Percentiles rank a stretch among this genome's conserved stretches.
Evolutionary conservation across 257 asterid species (phyloP).

Genomic region (Ehretia macrophylla): DNA sequence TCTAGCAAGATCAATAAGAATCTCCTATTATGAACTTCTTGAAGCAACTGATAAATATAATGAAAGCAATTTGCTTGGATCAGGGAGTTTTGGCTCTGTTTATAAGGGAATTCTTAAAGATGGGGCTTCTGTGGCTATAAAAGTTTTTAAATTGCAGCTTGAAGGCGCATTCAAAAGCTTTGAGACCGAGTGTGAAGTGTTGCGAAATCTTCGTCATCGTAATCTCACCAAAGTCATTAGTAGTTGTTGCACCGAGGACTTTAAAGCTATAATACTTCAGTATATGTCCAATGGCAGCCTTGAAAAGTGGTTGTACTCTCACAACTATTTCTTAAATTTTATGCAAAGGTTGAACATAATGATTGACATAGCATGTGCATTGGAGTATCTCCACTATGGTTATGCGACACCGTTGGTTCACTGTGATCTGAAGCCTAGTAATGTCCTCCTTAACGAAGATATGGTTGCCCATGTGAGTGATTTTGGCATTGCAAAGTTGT

Average conservation of each 20-base stretch:
- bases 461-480: background rate
- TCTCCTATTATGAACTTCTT: constrained; percentile 9
- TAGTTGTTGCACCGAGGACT: constrained; percentile 1
- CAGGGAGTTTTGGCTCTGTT: constrained; percentile 1
- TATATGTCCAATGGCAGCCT: background rate
- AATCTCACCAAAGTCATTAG: background rate
- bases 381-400: constrained; percentile 1
- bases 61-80: background rate
- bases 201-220: background rate
- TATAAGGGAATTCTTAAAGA: background rate
- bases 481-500: too few species aligned
- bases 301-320: background rate
- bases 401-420: background rate
- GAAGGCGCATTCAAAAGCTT: background rate
- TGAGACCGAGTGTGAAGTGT: background rate
- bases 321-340: background rate
- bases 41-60: constrained; percentile 1
- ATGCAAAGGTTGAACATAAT: background rate
- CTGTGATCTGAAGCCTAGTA: background rate
- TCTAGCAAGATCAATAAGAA: background rate
- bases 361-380: background rate
- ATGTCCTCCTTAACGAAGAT: background rate
- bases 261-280: background rate
- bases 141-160: background rate
- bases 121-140: background rate